A percentile compares a stretch with the other conserved stretches of the same genome.
These are phyloP conservation scores for Pyrenochaeta sp. DNA, from an alignment of 2,329 filamentous ascomycete genomes.

Conservation along the genomic window DNA sequence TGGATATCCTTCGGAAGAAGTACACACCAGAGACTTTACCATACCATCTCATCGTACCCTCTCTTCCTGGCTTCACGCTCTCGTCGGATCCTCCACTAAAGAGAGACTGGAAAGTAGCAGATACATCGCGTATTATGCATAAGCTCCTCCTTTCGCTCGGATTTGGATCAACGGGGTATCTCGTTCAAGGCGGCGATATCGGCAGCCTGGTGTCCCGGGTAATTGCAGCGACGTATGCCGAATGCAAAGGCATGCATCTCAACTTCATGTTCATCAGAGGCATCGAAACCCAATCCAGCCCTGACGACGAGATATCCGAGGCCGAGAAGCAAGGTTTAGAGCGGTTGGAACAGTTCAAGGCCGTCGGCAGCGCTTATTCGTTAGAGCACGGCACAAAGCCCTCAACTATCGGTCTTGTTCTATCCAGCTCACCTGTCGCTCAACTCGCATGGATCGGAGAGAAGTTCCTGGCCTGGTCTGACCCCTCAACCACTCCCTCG, in stretches of 20 bases:
- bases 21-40: conserved; percentile 62
- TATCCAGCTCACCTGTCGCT: conserved; percentile 63
- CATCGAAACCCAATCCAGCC: conserved; percentile 21
- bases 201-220: conserved; percentile 56
- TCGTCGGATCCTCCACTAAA: conserved; percentile 59
- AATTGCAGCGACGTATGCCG: conserved; percentile 53
- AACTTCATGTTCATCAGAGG: conserved; percentile 39
- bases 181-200: conserved; percentile 67
- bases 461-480: conserved; percentile 64
- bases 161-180: conserved; percentile 58
- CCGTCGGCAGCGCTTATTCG: conserved; percentile 59
- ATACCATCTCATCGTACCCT: conserved; percentile 66
- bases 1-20: conserved; percentile 57
- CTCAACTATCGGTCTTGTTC: conserved; percentile 63
- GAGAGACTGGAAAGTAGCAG: conserved; percentile 52
- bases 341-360: conserved; percentile 51
- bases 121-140: conserved; percentile 58
- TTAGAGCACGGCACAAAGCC: conserved; percentile 63
- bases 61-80: conserved; percentile 63
- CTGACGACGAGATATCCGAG: conserved; percentile 30
- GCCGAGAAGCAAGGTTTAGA: conserved; percentile 52
- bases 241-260: conserved; percentile 57
- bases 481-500: conserved; percentile 47
- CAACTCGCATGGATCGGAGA: conserved; percentile 68
- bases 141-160: conserved; percentile 63